Conservation (phyloP, 2,329 filamentous ascomycete species). For the Apiospora hydei region DNA sequence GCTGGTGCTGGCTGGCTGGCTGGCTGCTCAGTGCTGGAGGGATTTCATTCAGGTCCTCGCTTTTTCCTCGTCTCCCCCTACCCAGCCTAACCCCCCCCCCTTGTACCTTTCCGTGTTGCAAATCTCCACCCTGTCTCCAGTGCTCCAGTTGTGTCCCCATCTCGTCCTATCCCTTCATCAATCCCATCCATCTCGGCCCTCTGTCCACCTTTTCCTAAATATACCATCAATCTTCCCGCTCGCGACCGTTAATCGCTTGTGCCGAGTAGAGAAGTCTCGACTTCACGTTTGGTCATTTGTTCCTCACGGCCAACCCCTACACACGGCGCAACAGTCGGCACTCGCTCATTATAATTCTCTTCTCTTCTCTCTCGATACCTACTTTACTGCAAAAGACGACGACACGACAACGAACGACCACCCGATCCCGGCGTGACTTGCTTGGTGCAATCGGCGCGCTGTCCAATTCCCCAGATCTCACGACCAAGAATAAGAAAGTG, state of each 20-base stretch:
- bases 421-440: neutral
- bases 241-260: constrained; percentile 14
- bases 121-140: constrained; percentile 17
- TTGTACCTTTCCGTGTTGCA: neutral
- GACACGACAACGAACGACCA: neutral
- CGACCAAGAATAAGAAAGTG: constrained; percentile 5
- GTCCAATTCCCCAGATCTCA: neutral
- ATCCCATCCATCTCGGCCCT: constrained; percentile 21
- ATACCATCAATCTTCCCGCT: constrained; percentile 21
- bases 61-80: neutral
- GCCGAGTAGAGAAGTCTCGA: constrained; percentile 20
- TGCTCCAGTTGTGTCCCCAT: constrained; percentile 19
- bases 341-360: constrained; percentile 4
- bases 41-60: constrained; percentile 2
- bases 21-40: neutral
- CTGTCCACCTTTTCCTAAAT: constrained; percentile 22
- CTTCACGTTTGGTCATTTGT: constrained; percentile 8
- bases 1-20: neutral
- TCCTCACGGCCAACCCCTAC: neutral
- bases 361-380: constrained; percentile 14
- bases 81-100: neutral
- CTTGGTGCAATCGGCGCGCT: constrained; percentile 12
- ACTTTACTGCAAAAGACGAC: neutral
- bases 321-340: constrained; percentile 15
- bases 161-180: constrained; percentile 21